Base-by-base conservation (phyloP, 192 early-diverging fungal genomes). In the Umbelopsis sp. region DNA sequence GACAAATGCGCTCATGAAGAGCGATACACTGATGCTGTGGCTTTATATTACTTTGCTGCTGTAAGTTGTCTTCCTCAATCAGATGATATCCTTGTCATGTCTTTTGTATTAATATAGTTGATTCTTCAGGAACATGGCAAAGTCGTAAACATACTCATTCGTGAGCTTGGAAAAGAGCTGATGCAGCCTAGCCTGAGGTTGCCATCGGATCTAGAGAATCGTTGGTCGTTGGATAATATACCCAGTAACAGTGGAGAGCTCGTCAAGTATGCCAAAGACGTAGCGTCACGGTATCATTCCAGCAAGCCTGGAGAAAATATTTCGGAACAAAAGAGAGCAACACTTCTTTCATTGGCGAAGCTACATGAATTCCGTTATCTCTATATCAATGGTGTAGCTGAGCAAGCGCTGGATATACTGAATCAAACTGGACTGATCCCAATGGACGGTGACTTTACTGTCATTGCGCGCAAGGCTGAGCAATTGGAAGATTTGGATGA, bases 301-400 rank as follows among this genome's bases (percentile, higher is more conserved):
- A 16, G 15, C 2, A 22, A 25, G 12, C 55, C 55, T 35, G 55
- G 55, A 25, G 55, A 61, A 4, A 18, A 25, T 18, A 61, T 61
- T 6, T 61, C 55, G 1, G 27, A 61, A 12, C 55, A 61, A 25
- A 27, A 30, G 33, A 61, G 55, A 18, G 33, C 11, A 27, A 61
- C 55, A 2, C 25, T 61, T 35, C 55, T 35, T n/a, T 35, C 27
- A n/a, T 37, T 61, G 55, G 55, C 55, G 12, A 61, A 61, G 27
- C 55, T 61, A 4, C 55, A 61, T 61, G 55, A 61, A n/a, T 61
- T 61, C 55, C 55, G 55, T 35, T 61, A 61, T 18, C 30, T 18
- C 5, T 61, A 33, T 33, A 35, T 61, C 13, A 27, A 61, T 61
- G 55, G 55, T 35, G 55, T 61, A 61, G 55, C 55, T 61, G 55